phyloP scores from a whole-genome alignment of 1,139 yeast genomes.

The Yamadazyma triangularis region DNA sequence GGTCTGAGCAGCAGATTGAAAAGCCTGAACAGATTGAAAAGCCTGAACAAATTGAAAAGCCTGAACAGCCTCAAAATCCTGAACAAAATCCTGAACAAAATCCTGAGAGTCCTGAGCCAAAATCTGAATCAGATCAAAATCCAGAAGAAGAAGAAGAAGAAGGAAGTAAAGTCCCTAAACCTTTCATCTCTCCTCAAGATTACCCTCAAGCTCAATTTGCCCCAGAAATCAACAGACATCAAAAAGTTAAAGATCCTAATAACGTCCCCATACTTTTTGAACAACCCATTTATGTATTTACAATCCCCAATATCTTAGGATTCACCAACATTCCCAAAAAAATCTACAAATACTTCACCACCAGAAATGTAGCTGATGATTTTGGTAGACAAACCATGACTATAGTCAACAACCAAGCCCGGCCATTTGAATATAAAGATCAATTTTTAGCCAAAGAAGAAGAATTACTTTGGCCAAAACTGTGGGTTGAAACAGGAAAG shows the following conservation, averaged over 20 bases:
- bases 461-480: conserved; percentile 86
- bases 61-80: neutral
- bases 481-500: conserved; percentile 73
- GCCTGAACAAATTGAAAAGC: neutral
- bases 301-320: conserved; percentile 75
- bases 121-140: conserved; percentile 1
- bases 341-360: conserved; percentile 73
- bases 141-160: conserved; percentile 42
- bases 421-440: conserved; percentile 58
- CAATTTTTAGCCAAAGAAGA: conserved; percentile 57
- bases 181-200: conserved; percentile 56
- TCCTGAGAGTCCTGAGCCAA: neutral
- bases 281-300: conserved; percentile 71
- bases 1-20: no score
- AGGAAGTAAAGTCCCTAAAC: conserved; percentile 62
- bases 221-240: conserved; percentile 51
- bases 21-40: neutral
- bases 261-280: conserved; percentile 58
- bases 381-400: conserved; percentile 60
- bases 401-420: conserved; percentile 50
- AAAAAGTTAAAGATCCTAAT: conserved; percentile 33
- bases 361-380: conserved; percentile 66
- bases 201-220: conserved; percentile 55
- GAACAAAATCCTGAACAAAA: neutral
- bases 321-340: conserved; percentile 73